Base-by-base conservation (phyloP, 2,329 filamentous ascomycete species). In the Colletotrichum tropicicola region DNA sequence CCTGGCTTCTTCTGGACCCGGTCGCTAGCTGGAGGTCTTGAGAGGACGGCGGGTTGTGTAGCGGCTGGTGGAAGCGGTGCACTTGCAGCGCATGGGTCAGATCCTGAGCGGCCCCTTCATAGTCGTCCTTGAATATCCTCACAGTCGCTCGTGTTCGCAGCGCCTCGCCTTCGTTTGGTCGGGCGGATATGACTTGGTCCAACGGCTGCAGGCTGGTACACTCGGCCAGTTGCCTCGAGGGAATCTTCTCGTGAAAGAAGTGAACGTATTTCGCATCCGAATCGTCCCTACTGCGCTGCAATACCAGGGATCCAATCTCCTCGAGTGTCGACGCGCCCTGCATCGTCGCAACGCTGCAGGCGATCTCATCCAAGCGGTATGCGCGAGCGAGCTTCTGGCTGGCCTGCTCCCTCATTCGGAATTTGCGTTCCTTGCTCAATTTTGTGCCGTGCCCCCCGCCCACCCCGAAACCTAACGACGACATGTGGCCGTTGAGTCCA, bases 191-290 rank as follows among this genome's bases (percentile, higher is more conserved):
- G 59, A 95, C 87, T 37, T 92, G 86, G 73, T 89, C 83, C 68
- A 97, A 76, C 4, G 89, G 83, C 55, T 86, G 80, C 60, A 94
- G 77, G 67, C 87, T 90, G 8, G 92, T 94, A 70, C 86, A 89
- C 71, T 92, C 87, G 35, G 89, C 91, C 74, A 96, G 81, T 74
- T 91, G 89, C 43, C 91, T 82, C 41, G 89, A 91, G 1, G 92
- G 91, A 25, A 96, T 94, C 85, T 95, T 96, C 78, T 97, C 92
- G 78, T 95, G 92, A 76, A 97, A 97, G 79, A 95, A 96, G 74
- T 96, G 91, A n/a, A 96, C 93, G 74, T 96, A 96, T 76, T 91
- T 91, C 27, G 92, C 93, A 72, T 96, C 91, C 44, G 83, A 78
- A 72, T 94, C 89, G 53, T 83, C 75, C n/a, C 87, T 83, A 65